These are phyloP conservation scores for Dendrobium officinale DNA, from an alignment of 106 monocot genomes.

Conservation along the genomic window DNA sequence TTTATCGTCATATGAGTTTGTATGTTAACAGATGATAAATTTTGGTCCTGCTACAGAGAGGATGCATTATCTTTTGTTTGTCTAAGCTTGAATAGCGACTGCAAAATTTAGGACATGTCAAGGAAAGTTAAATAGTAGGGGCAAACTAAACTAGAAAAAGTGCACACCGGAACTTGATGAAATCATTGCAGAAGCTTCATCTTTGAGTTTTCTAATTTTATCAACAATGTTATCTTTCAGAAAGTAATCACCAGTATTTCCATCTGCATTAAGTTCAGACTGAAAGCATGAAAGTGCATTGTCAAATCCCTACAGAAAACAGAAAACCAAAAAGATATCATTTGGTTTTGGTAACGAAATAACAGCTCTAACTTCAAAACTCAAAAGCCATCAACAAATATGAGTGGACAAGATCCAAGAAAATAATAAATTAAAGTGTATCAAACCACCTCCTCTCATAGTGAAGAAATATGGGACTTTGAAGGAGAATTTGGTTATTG, in stretches of 20 bases:
- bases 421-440: not conserved
- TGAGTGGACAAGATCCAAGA: not conserved
- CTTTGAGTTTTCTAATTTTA: slow-evolving; percentile 24
- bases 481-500: not conserved
- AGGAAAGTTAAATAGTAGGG: not conserved
- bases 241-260: slow-evolving; percentile 4
- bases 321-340: not conserved
- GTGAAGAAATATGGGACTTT: not conserved
- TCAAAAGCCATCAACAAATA: not conserved
- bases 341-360: not conserved
- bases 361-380: not conserved
- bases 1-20: not conserved
- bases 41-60: not conserved
- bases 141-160: not conserved
- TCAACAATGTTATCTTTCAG: slow-evolving; percentile 12
- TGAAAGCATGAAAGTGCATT: slow-evolving; percentile 40
- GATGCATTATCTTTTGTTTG: not conserved
- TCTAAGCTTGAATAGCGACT: not conserved
- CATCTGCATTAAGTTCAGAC: slow-evolving; percentile 8
- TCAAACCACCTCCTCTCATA: not conserved
- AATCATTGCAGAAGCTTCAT: slow-evolving; percentile 27
- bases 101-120: not conserved
- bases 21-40: not conserved
- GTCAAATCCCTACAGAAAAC: slow-evolving; percentile 50
- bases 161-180: slow-evolving; percentile 47